A percentile compares a stretch with the other conserved stretches of the same genome.
Evolutionary conservation across 768 basidiomycete genomes (phyloP).

Genomic region (Galerina sulciceps): DNA sequence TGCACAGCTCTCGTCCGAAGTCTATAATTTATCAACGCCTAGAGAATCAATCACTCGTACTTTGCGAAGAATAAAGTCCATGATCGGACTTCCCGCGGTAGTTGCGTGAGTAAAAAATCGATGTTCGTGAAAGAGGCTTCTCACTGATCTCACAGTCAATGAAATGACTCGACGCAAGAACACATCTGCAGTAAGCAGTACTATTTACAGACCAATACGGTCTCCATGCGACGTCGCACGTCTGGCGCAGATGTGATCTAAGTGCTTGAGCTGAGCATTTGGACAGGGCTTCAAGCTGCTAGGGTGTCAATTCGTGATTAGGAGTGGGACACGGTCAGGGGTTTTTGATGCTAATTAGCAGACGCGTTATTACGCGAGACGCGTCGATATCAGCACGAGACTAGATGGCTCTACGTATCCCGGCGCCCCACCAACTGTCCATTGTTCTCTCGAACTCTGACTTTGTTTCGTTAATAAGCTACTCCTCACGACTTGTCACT

Average conservation of each 20-base stretch:
- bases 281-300: too few species aligned
- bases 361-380: neutral
- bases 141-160: slow-evolving; percentile 13
- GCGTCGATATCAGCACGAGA: neutral
- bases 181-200: neutral
- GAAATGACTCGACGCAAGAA: slow-evolving; percentile 19
- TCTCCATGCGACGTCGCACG: slow-evolving; percentile 4
- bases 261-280: neutral
- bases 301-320: neutral
- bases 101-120: slow-evolving; percentile 21
- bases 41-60: too few species aligned
- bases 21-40: slow-evolving; percentile 3
- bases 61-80: neutral
- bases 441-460: slow-evolving; percentile 20
- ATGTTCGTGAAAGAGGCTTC: slow-evolving; percentile 2
- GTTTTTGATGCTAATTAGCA: neutral
- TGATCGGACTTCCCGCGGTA: slow-evolving; percentile 21
- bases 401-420: neutral
- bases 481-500: slow-evolving; percentile 3
- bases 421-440: neutral
- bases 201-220: slow-evolving; percentile 17
- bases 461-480: neutral
- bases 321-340: neutral
- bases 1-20: neutral
- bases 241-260: neutral